Base-by-base conservation (phyloP, 495 filamentous ascomycete species). In the Hyaloscypha bicolor region DNA sequence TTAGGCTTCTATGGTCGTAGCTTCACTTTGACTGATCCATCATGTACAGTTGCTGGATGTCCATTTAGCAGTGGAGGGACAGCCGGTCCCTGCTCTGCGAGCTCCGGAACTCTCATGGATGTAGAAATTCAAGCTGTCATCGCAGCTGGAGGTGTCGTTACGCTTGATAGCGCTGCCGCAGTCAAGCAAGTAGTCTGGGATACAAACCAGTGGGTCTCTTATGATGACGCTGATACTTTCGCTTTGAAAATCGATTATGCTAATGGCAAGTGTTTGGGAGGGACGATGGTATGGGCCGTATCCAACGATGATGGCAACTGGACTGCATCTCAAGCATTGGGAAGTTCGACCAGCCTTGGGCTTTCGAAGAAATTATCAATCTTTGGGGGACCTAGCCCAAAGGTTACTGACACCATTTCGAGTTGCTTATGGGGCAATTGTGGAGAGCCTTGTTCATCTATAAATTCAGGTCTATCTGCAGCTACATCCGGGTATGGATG, bases 271-370 rank as follows among this genome's bases (percentile, higher is more conserved):
- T 79, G 81, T 62, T 59, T 83, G 4, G 80, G 79, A 9, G 79
- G 81, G 11, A 67, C 75, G 3, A 79, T 83, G 79, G 73, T 82
- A 6, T 83, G 80, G 81, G 77, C 79, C n/a, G n/a, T n/a, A n/a
- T n/a, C n/a, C n/a, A n/a, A n/a, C n/a, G n/a, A n/a, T n/a, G n/a
- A n/a, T n/a, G n/a, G n/a, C n/a, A n/a, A n/a, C n/a, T n/a, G n/a
- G n/a, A n/a, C n/a, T n/a, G n/a, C n/a, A n/a, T n/a, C n/a, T n/a
- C n/a, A n/a, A n/a, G n/a, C n/a, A n/a, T n/a, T n/a, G n/a, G n/a
- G n/a, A n/a, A n/a, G n/a, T n/a, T n/a, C n/a, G n/a, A n/a, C n/a
- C n/a, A n/a, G n/a, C n/a, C n/a, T n/a, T n/a, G n/a, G n/a, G n/a
- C n/a, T n/a, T n/a, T n/a, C n/a, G n/a, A n/a, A n/a, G n/a, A n/a